Percentiles rank a stretch among this genome's conserved stretches.
Evolutionary conservation across 2,329 filamentous ascomycete genomes (phyloP).

Genomic region (Coleophoma crateriformis): DNA sequence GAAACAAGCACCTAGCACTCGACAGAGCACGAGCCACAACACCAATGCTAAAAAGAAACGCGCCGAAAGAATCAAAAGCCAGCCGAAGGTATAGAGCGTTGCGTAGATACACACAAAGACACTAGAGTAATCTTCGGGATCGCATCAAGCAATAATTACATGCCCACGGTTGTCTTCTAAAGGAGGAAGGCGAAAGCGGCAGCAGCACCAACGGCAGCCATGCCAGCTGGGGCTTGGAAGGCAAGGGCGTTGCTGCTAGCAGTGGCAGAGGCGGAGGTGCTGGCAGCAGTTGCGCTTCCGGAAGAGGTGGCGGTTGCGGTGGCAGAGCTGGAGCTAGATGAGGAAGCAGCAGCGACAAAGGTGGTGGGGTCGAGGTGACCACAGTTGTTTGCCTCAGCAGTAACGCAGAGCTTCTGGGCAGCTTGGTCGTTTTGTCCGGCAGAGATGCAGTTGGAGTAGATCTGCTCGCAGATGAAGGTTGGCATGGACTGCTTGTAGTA

Average conservation of each 20-base stretch:
- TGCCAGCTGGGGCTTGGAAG: conserved; percentile 31
- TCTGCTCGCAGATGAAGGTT: conserved; percentile 51
- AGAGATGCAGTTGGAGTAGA: conserved; percentile 41
- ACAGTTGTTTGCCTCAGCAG: conserved; percentile 36
- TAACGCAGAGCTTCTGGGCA: conserved; percentile 41
- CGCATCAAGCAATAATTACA: conserved; percentile 4
- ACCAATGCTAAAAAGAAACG: conserved; percentile 25
- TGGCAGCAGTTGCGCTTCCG: conserved; percentile 19
- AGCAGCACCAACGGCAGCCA: conserved; percentile 45
- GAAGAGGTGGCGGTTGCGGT: conserved; percentile 16
- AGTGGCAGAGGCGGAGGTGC: conserved; percentile 21
- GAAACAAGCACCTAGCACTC: conserved; percentile 1
- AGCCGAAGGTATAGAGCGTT: conserved; percentile 20
- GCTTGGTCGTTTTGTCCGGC: conserved; percentile 37
- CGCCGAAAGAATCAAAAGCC: conserved; percentile 12
- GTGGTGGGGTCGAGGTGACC: conserved; percentile 32
- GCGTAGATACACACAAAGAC: conserved; percentile 1
- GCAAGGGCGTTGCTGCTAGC: conserved; percentile 35
- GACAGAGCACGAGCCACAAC: conserved; percentile 19
- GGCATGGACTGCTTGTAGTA: conserved; percentile 53
- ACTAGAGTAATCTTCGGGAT: conserved; percentile 2
- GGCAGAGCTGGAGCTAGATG: conserved; percentile 34
- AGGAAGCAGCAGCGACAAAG: conserved; percentile 19
- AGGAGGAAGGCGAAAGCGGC: conserved; percentile 49
- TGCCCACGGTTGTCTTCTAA: conserved; percentile 28